Base-by-base conservation (phyloP, 2,329 filamentous ascomycete species). In the Cyphellophora attinorum region DNA sequence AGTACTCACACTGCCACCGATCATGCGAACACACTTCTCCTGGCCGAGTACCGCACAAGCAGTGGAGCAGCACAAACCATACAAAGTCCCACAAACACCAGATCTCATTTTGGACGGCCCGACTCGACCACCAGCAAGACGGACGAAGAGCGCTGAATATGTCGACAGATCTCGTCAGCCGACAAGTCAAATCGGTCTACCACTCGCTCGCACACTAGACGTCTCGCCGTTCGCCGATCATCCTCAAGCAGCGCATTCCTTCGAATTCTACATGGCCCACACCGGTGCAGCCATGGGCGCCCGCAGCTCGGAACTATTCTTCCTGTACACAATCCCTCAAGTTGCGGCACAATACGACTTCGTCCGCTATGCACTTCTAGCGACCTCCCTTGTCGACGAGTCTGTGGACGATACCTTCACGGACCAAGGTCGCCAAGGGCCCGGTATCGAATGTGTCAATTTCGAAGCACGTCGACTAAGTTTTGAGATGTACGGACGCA, bases 401-500 rank as follows among this genome's bases (percentile, higher is more conserved):
- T 25, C 21, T 8, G 21, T 25, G 8, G 21, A 25, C 21, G n/a
- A 25, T n/a, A 8, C 8, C n/a, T 8, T n/a, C 21, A 25, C 21
- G 21, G 8, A 25, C 8, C 8, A 25, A 8, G 21, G 21, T n/a
- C 21, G 8, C 21, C 8, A 25, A 8, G 21, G 21, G 8, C 21
- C 21, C 21, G 21, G 21, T n/a, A n/a, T 25, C n/a, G 21, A n/a
- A 8, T 25, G 21, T n/a, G n/a, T 25, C 21, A 25, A 25, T n/a
- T n/a, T 8, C 8, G 21, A 25, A n/a, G 21, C 21, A 8, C 21
- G 21, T n/a, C 8, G n/a, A 25, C 8, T n/a, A 25, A 25, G 21
- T n/a, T 25, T 25, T n/a, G 21, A 25, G n/a, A 25, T 25, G 21
- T 25, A 25, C 21, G 21, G 21, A 25, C 21, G 21, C 21, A n/a